Percentiles rank a stretch among this genome's conserved stretches.
Evolutionary conservation across 2,329 filamentous ascomycete genomes (phyloP).

Genomic region (Plectosphaerella sp.): DNA sequence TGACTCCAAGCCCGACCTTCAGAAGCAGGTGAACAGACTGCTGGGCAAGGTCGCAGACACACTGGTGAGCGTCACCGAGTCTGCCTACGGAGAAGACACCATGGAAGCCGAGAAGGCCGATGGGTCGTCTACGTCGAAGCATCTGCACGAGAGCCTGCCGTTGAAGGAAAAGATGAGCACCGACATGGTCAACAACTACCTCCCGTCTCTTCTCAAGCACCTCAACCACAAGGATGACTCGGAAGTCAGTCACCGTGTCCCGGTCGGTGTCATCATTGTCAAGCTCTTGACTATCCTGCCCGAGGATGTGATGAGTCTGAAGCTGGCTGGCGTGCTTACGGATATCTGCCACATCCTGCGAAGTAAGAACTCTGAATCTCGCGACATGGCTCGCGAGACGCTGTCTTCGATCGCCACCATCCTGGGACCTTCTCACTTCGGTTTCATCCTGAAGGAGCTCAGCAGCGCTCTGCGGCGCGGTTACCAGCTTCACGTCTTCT

Average conservation of each 20-base stretch:
- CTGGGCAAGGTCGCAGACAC: conserved; percentile 79
- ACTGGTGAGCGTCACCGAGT: conserved; percentile 50
- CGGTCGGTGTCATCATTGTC: conserved; percentile 82
- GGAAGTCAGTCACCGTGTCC: conserved; percentile 87
- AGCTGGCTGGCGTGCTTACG: conserved; percentile 77
- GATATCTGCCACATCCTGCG: conserved; percentile 91
- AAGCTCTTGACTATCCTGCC: conserved; percentile 83
- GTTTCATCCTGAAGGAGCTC: conserved; percentile 90
- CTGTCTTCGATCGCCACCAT: conserved; percentile 77
- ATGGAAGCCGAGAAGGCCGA: conserved; percentile 20
- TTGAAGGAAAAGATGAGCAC: conserved; percentile 60
- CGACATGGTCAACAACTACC: conserved; percentile 69
- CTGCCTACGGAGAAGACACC: conserved; percentile 24
- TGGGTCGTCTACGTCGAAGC: conserved; percentile 21
- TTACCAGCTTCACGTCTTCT: conserved; percentile 91
- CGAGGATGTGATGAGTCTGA: conserved; percentile 63
- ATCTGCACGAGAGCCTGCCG: conserved; percentile 63
- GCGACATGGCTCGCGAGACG: conserved; percentile 87
- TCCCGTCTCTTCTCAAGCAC: conserved; percentile 77
- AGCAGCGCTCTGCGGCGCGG: conserved; percentile 77
- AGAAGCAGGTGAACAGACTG: conserved; percentile 81
- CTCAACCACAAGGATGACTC: conserved; percentile 93
- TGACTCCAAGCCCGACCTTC: conserved; percentile 71
- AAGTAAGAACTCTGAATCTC: conserved; percentile 80
- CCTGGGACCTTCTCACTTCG: conserved; percentile 77